Conservation (phyloP, 2,329 filamentous ascomycete genomes). For the Chalaropsis ovoidea region DNA sequence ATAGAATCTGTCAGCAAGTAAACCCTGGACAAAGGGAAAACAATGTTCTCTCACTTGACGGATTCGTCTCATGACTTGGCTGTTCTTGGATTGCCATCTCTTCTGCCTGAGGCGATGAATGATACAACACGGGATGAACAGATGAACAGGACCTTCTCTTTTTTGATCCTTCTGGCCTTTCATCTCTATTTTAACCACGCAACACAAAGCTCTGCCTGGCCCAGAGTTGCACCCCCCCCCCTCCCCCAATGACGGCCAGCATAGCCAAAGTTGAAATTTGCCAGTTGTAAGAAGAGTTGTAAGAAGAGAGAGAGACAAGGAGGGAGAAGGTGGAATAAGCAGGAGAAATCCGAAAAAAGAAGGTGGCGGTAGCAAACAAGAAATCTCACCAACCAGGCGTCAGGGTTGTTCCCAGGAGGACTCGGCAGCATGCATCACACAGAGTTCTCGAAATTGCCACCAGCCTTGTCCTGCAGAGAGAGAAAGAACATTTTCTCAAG, state of each 20-base stretch:
- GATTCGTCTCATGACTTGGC: neutral
- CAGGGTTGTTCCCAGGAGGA: conserved; percentile 1
- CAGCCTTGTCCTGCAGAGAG: neutral
- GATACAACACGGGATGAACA: conserved; percentile 7
- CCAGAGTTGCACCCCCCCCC: neutral
- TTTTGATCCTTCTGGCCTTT: conserved; percentile 9
- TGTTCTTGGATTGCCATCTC: neutral
- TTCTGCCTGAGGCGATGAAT: neutral
- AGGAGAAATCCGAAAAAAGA: neutral
- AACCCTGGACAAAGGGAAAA: neutral
- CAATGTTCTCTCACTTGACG: neutral
- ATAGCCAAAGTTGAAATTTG: neutral
- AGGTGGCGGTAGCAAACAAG: neutral
- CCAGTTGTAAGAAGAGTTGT: neutral
- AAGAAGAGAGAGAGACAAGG: neutral
- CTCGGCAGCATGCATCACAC: conserved; percentile 8
- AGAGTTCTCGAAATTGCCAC: neutral
- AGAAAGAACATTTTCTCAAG: neutral
- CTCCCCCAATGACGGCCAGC: neutral
- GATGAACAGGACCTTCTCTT: conserved; percentile 6
- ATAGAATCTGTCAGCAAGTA: neutral
- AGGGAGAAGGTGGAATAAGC: neutral
- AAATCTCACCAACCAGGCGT: neutral
- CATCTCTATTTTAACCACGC: conserved; percentile 10
- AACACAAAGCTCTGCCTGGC: neutral